Evolutionary conservation across 116 monocot species (phyloP).

Genomic region (Papilionanthe hybrid): DNA sequence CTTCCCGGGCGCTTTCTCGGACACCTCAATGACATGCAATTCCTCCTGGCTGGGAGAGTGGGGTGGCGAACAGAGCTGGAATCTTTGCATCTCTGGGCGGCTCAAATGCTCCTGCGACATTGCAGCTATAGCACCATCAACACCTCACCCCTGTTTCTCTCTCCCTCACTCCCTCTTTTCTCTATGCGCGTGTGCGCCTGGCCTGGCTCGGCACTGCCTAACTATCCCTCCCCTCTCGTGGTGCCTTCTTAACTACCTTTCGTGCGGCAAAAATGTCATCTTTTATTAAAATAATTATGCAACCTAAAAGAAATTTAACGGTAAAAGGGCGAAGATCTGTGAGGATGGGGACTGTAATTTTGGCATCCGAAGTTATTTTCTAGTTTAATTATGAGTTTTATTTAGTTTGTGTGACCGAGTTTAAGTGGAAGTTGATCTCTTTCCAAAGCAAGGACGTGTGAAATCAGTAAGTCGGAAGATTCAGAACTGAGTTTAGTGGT

Average conservation of each 20-base stretch:
- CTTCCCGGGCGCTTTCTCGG: neutral
- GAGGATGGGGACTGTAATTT: neutral
- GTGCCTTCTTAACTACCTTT: constrained; percentile 18
- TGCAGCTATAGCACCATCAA: constrained; percentile 7
- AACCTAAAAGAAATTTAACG: neutral
- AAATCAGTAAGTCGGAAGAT: neutral
- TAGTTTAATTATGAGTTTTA: no score
- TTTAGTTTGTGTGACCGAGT: no score
- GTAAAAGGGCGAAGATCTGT: neutral
- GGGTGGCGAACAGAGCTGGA: constrained; percentile 45
- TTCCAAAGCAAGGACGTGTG: neutral
- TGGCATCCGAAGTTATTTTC: neutral
- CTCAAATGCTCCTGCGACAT: constrained; percentile 38
- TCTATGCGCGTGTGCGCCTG: neutral
- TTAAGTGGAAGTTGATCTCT: neutral
- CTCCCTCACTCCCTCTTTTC: neutral
- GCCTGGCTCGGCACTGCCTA: neutral
- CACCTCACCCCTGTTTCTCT: neutral
- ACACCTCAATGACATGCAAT: constrained; percentile 21
- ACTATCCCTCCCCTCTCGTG: neutral
- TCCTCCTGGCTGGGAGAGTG: constrained; percentile 21
- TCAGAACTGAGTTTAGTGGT: neutral
- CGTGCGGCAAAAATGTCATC: neutral
- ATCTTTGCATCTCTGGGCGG: constrained; percentile 54
- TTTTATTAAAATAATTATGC: neutral